A percentile compares a stretch with the other conserved stretches of the same genome.
Conservation (phyloP, 2,329 filamentous ascomycete species). For the Lasiodiplodia gonubiensis region DNA sequence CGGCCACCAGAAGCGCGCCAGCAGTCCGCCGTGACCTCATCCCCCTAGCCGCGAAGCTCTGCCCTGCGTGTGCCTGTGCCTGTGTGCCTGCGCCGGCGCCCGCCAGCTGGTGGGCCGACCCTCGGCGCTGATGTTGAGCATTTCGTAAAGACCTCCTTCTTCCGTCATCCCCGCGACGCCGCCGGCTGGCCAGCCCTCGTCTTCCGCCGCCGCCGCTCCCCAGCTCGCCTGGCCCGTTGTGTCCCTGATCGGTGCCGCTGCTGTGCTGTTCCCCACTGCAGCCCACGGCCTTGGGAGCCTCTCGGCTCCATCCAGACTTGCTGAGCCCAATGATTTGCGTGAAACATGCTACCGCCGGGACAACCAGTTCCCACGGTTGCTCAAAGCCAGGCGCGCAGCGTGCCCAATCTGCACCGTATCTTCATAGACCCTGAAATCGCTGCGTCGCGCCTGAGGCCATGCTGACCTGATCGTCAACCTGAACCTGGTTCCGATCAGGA, state of each 20-base stretch:
- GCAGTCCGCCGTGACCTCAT: not conserved
- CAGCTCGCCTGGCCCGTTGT: not conserved
- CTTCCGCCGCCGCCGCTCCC: constrained; percentile 2
- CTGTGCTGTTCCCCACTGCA: constrained; percentile 10
- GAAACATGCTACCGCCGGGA: constrained; percentile 22
- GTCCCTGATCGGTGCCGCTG: not conserved
- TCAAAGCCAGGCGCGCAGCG: constrained; percentile 3
- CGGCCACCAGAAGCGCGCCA: not conserved
- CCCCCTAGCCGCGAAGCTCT: not conserved
- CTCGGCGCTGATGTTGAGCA: constrained; percentile 10
- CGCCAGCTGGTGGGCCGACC: constrained; percentile 2
- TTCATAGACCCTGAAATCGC: not conserved
- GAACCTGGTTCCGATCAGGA: not conserved
- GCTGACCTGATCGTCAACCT: not conserved
- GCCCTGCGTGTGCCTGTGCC: not conserved
- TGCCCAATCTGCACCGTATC: not conserved
- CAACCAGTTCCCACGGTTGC: not conserved
- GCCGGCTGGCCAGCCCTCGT: constrained; percentile 11
- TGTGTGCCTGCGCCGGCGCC: not conserved
- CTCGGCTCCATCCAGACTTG: constrained; percentile 1
- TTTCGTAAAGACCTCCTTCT: constrained; percentile 11
- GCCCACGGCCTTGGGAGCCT: constrained; percentile 2
- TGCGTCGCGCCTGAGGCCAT: not conserved
- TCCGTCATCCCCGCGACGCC: constrained; percentile 1
- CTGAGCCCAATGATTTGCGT: constrained; percentile 16